Evolutionary conservation across 345 rosid species (phyloP).

Genomic region (Leavenworthia alabamica): DNA sequence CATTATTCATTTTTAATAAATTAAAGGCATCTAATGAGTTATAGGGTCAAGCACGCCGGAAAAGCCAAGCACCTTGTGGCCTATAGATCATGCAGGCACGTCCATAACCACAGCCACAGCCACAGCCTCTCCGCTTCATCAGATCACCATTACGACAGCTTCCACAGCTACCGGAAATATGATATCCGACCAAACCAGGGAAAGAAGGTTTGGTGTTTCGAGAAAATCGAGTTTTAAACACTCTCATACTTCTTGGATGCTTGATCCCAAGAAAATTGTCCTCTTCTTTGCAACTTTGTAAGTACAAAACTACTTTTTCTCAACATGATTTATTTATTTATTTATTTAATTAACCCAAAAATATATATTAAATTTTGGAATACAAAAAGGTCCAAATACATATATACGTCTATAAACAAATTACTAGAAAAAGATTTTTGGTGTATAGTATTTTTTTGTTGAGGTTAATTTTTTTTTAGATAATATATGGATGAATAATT

Average conservation of each 20-base stretch:
- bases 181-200: constrained; percentile 29
- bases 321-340: background rate
- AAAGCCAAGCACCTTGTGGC: constrained; percentile 35
- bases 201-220: constrained; percentile 32
- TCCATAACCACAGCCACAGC: constrained; percentile 2
- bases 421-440: background rate
- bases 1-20: background rate
- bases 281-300: constrained; percentile 85
- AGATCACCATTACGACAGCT: constrained; percentile 60
- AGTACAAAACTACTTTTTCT: constrained; percentile 17
- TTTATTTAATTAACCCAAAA: background rate
- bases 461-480: background rate
- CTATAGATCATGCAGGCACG: constrained; percentile 33
- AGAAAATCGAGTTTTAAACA: constrained; percentile 75
- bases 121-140: constrained; percentile 41
- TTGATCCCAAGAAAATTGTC: constrained; percentile 86
- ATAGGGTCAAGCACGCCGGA: constrained; percentile 54
- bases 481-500: background rate
- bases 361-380: background rate
- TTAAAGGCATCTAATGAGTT: constrained; percentile 14
- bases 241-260: constrained; percentile 44
- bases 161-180: constrained; percentile 27
- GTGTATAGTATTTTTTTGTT: background rate
- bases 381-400: background rate
- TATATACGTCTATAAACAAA: background rate